A percentile compares a stretch with the other conserved stretches of the same genome.
Conservation (phyloP, 768 basidiomycete species). For the Hebeloma cylindrosporum region DNA sequence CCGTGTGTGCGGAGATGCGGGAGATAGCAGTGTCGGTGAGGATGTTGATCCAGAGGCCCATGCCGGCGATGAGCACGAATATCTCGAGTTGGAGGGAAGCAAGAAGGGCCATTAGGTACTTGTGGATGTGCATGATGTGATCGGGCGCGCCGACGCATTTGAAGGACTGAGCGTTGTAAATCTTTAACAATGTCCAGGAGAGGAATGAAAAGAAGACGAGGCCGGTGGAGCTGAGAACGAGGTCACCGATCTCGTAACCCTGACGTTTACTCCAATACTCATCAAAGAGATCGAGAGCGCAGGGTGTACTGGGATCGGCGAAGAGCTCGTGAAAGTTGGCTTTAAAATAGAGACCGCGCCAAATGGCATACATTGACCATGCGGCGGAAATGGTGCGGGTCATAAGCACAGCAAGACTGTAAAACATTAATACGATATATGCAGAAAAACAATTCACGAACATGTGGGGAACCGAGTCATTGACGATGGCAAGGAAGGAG, state of each 20-base stretch:
- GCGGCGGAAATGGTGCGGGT: conserved; percentile 46
- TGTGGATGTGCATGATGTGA: conserved; percentile 50
- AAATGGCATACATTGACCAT: conserved; percentile 54
- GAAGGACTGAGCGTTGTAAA: conserved; percentile 48
- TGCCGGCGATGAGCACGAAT: conserved; percentile 49
- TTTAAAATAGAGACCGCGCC: conserved; percentile 40
- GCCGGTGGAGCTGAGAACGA: conserved; percentile 44
- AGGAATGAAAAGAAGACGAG: conserved; percentile 42
- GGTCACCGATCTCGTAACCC: conserved; percentile 49
- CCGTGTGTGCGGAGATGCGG: conserved; percentile 39
- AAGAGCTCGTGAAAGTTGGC: conserved; percentile 39
- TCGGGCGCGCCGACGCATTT: conserved; percentile 53
- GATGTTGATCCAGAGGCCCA: conserved; percentile 58
- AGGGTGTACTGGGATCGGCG: conserved; percentile 41
- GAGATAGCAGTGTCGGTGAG: conserved; percentile 47
- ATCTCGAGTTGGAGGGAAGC: conserved; percentile 55
- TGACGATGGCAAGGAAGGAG: conserved; percentile 47
- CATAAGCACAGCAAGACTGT: conserved; percentile 47
- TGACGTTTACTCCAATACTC: conserved; percentile 42
- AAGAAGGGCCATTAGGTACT: conserved; percentile 55
- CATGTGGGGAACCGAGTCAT: conserved; percentile 57
- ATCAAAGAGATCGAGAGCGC: conserved; percentile 47
- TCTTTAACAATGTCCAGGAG: conserved; percentile 47
- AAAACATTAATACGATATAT: not conserved
- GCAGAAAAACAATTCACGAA: conserved; percentile 24